Base-by-base conservation (phyloP, 2,329 filamentous ascomycete species). In the Tolypocladium ovalisporum region DNA sequence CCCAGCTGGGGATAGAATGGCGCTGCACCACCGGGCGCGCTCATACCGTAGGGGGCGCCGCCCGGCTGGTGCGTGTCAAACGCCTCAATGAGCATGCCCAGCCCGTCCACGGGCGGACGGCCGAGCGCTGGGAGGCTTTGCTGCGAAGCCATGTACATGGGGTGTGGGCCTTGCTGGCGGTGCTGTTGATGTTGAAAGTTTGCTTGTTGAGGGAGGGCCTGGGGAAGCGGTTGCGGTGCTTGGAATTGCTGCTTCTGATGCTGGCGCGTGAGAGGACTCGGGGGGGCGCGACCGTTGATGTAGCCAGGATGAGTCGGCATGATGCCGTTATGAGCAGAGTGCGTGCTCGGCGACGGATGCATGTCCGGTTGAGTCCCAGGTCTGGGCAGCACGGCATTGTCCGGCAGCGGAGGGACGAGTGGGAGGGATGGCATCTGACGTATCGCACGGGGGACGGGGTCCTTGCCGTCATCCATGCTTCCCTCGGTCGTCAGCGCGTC, bases 391-490 rank as follows among this genome's bases (percentile, higher is more conserved):
- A 62, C 56, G 24, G 61, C 59, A 17, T 60, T 57, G 15, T 59
- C 59, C 10, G 62, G 59, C n/a, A 62, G 57, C 24, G 55, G 39
- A n/a, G 60, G 40, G 24, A 52, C 52, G 13, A 53, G 39, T 15
- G 55, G 56, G 44, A 64, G 22, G 22, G 57, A 55, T 40, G 59
- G 56, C 32, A 63, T 39, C 35, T 62, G 62, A 15, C 62, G 57
- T n/a, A 65, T 54, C 39, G 64, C 62, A 6, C 59, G 62, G 13
- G 70, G 68, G 1, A 70, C 61, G 15, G 67, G 65, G 27, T 73
- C 70, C 56, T 65, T 71, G 57, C 77, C 76, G 54, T 81, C 78
- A 9, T 76, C 76, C 79, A 81, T 80, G 54, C 76, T 75, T 13
- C 73, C 75, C 58, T 80, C 75, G 17, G 72, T 67, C 19, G 68